A percentile compares a stretch with the other conserved stretches of the same genome.
These are phyloP conservation scores for Ustilago trichophora DNA, from an alignment of 1,284 basidiomycete genomes.

Conservation along the genomic window DNA sequence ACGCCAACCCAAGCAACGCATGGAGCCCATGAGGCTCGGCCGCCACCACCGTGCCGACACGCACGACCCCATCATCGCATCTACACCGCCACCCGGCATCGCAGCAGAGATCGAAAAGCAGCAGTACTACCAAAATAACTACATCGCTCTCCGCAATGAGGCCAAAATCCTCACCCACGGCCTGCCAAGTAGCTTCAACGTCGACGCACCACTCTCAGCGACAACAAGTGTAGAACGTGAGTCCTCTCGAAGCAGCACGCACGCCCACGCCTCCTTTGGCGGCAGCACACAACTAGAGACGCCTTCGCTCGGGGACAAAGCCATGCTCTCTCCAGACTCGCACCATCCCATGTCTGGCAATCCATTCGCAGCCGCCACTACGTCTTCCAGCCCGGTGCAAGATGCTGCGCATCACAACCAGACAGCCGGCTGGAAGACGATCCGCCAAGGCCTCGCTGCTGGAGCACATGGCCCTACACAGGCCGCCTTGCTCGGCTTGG, in stretches of 20 bases:
- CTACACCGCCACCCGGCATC: constrained; percentile 11
- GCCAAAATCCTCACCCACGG: constrained; percentile 33
- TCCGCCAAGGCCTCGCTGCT: constrained; percentile 19
- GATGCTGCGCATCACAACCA: constrained; percentile 16
- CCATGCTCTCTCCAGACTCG: constrained; percentile 50
- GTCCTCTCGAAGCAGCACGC: constrained; percentile 39
- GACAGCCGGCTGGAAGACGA: constrained; percentile 34
- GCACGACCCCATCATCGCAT: constrained; percentile 37
- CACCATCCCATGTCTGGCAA: constrained; percentile 23
- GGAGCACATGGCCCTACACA: constrained; percentile 33
- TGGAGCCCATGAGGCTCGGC: constrained; percentile 28
- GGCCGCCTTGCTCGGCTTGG: constrained; percentile 34
- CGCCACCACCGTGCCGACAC: constrained; percentile 48
- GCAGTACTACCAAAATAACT: constrained; percentile 49
- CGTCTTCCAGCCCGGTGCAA: constrained; percentile 27
- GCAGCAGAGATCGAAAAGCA: constrained; percentile 41
- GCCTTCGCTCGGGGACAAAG: constrained; percentile 46
- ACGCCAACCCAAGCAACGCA: constrained; percentile 20
- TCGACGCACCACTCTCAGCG: constrained; percentile 33
- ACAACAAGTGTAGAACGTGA: constrained; percentile 29
- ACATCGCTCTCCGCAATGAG: constrained; percentile 41
- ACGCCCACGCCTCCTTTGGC: constrained; percentile 31
- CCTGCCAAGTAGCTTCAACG: constrained; percentile 22
- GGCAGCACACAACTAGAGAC: constrained; percentile 49
- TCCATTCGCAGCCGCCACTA: constrained; percentile 24